A percentile compares a stretch with the other conserved stretches of the same genome.
These are phyloP conservation scores for Lasiosphaeria hispida DNA, from an alignment of 495 filamentous ascomycete species.

Conservation along the genomic window DNA sequence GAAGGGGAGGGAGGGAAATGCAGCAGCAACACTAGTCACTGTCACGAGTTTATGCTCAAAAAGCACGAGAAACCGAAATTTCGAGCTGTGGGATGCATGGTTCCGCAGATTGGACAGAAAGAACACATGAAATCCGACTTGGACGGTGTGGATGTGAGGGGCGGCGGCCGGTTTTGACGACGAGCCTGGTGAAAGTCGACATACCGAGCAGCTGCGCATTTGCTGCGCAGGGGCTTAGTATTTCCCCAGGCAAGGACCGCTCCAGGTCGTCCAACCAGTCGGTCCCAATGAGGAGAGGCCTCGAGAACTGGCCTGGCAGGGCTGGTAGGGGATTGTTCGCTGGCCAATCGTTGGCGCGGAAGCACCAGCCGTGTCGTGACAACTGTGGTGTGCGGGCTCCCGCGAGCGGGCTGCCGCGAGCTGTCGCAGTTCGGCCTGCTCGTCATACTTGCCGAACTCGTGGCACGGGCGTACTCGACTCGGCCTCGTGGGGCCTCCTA, in stretches of 20 bases:
- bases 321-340: neutral
- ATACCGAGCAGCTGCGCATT: conserved; percentile 12
- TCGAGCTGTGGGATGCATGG: neutral
- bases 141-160: neutral
- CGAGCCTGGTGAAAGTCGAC: conserved; percentile 6
- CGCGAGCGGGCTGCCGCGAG: conserved; percentile 3
- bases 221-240: conserved; percentile 3
- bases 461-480: conserved; percentile 1
- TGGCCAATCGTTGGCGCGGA: conserved; percentile 1
- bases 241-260: conserved; percentile 6
- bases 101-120: neutral
- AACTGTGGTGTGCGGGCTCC: conserved; percentile 8
- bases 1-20: neutral
- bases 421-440: conserved; percentile 5
- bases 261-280: conserved; percentile 13
- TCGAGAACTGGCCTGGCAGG: conserved; percentile 6
- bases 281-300: conserved; percentile 9
- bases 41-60: neutral
- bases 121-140: neutral
- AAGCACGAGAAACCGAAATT: neutral
- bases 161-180: conserved; percentile 6
- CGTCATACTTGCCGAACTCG: conserved; percentile 16
- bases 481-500: conserved; percentile 1
- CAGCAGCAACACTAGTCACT: neutral
- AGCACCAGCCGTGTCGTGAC: conserved; percentile 1